phyloP scores from a whole-genome alignment of 164 flowering plant genomes.

The Tinospora cordifolia region DNA sequence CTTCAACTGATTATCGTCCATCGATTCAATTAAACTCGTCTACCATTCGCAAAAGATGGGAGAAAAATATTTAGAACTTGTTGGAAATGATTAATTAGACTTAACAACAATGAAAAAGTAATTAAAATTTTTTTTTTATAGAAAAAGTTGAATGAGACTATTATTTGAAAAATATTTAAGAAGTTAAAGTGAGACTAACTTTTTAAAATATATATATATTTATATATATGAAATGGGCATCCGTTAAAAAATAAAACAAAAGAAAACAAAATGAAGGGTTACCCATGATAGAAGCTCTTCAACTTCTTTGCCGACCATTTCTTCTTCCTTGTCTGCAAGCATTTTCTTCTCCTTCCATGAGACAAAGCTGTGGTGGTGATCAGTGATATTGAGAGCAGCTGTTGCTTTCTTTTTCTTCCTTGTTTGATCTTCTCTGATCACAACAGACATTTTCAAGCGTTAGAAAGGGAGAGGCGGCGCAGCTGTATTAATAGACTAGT shows the following conservation, averaged over 20 bases:
- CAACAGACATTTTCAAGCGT: slow-evolving; percentile 10
- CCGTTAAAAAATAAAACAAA: not conserved
- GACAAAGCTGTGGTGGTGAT: slow-evolving; percentile 7
- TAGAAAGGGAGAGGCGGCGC: not conserved
- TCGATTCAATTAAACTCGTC: slow-evolving; percentile 28
- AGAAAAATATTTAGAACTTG: not conserved
- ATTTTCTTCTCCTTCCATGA: slow-evolving; percentile 34
- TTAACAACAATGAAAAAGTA: not conserved
- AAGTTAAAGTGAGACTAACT: not conserved
- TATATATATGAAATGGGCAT: too few relatives aligned
- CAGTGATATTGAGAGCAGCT: not conserved
- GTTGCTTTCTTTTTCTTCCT: slow-evolving; percentile 14
- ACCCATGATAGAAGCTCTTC: slow-evolving; percentile 34
- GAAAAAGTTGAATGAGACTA: not conserved
- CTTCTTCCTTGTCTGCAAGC: slow-evolving; percentile 31
- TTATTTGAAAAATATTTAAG: too few relatives aligned
- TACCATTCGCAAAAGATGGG: slow-evolving; percentile 6
- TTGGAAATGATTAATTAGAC: not conserved
- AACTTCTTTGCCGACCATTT: slow-evolving; percentile 25
- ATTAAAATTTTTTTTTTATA: not conserved
- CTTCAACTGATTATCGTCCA: slow-evolving; percentile 35
- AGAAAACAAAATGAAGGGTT: not conserved
- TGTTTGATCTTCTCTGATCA: slow-evolving; percentile 10
- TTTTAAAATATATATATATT: too few relatives aligned
- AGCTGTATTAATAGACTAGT: not conserved